Conservation (phyloP, 2,329 filamentous ascomycete genomes). For the Trichophyton simii region DNA sequence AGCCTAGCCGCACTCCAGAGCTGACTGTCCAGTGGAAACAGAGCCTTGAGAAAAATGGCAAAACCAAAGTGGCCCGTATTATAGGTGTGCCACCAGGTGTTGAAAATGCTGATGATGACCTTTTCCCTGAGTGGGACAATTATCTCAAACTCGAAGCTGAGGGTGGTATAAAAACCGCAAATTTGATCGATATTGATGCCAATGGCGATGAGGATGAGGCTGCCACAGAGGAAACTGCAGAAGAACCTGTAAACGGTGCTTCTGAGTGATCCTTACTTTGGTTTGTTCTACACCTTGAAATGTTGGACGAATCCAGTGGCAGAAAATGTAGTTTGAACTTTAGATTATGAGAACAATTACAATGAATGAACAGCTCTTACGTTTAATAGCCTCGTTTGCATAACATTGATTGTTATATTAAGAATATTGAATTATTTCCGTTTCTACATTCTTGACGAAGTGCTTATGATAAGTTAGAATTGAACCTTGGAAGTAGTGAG, state of each 20-base stretch:
- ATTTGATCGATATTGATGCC: conserved; percentile 31
- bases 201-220: conserved; percentile 20
- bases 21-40: conserved; percentile 72
- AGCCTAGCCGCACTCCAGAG: conserved; percentile 59
- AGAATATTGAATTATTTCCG: neutral
- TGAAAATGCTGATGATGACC: conserved; percentile 51
- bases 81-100: conserved; percentile 72
- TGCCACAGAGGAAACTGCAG: conserved; percentile 23
- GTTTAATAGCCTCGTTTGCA: neutral
- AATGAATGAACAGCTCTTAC: conserved; percentile 1
- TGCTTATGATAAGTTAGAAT: no score
- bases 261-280: neutral
- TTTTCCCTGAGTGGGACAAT: conserved; percentile 95
- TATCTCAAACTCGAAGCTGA: conserved; percentile 71
- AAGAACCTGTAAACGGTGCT: conserved; percentile 19
- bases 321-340: conserved; percentile 3
- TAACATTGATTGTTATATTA: neutral
- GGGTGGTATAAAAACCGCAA: conserved; percentile 35
- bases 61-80: conserved; percentile 69
- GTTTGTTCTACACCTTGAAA: neutral
- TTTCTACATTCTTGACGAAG: neutral
- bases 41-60: conserved; percentile 69
- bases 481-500: neutral
- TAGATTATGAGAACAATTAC: conserved; percentile 1
- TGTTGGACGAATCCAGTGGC: neutral